Evolutionary conservation across 495 filamentous ascomycete species (phyloP), one percentile per base, ranked within the genome.

Genomic region (Penicillium taxi): DNA sequence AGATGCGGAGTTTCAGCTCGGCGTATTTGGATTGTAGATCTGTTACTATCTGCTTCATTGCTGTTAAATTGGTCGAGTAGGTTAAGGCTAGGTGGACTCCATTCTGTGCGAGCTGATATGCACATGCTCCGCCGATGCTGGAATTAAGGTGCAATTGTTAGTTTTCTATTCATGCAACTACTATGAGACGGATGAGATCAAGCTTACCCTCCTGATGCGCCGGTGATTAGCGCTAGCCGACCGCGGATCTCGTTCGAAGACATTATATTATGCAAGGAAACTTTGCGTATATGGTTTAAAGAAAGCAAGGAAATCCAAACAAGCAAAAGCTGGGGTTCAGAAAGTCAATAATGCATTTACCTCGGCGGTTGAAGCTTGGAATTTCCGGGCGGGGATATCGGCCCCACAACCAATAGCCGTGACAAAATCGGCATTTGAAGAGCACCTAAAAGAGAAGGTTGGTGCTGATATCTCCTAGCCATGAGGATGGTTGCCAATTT

Each of bases 181-280:
- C n/a, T n/a, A n/a, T n/a, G n/a, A n/a, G n/a, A n/a, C n/a, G n/a
- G n/a, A n/a, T 9, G 17, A 22, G 3, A 9, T 29, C 8, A 43
- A 13, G 40, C 59, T 45, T 68, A 79, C 77, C 78, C 77, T 54
- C 77, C 77, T 19, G 77, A 80, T 43, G 77, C 78, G 14, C 78
- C 78, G 3, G 78, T 82, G 41, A 82, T 69, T 4, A 82, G 69
- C 40, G 74, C 77, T 12, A 82, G 61, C 28, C 73, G 71, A 43
- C 75, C 77, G 13, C 49, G 56, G 36, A 80, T 63, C 21, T 72
- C 64, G 47, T 80, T 78, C 8, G 55, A 53, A 5, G 32, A 35
- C 55, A 58, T 58, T 33, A 12, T 44, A 22, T 28, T 30, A 28
- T 21, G 22, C n/a, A n/a, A n/a, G 26, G 11, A 15, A 17, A 4